Evolutionary conservation across 2,329 filamentous ascomycete species (phyloP).

Genomic region (Balansia obtecta): DNA sequence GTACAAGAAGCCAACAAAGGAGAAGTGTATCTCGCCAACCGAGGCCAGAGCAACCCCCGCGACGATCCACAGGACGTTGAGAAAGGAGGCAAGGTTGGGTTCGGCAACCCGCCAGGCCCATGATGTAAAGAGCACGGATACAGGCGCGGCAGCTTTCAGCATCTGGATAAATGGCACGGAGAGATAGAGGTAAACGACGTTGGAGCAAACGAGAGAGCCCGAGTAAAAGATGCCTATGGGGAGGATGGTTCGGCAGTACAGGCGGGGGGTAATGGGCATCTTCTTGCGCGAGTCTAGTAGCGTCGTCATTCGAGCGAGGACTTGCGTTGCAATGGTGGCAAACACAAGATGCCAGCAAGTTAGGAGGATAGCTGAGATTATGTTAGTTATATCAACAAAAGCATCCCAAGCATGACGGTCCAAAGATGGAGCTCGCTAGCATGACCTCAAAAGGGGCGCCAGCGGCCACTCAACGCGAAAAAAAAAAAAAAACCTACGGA

Average conservation of each 20-base stretch:
- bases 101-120: slow-evolving; percentile 44
- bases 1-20: slow-evolving; percentile 51
- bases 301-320: slow-evolving; percentile 50
- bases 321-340: slow-evolving; percentile 52
- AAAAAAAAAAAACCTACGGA: slow-evolving; percentile 5
- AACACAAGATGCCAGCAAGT: slow-evolving; percentile 59
- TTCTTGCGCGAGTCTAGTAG: slow-evolving; percentile 51
- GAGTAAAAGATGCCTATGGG: slow-evolving; percentile 57
- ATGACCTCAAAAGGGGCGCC: not conserved
- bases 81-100: slow-evolving; percentile 30
- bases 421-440: not conserved
- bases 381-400: not conserved
- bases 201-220: slow-evolving; percentile 52
- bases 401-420: not conserved
- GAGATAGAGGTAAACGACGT: slow-evolving; percentile 55
- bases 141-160: slow-evolving; percentile 56
- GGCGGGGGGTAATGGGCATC: slow-evolving; percentile 45
- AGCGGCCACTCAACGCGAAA: not conserved
- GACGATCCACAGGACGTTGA: slow-evolving; percentile 40
- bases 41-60: slow-evolving; percentile 39
- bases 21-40: slow-evolving; percentile 56
- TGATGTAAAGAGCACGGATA: slow-evolving; percentile 52
- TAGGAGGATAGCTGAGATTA: slow-evolving; percentile 40
- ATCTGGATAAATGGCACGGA: slow-evolving; percentile 60
- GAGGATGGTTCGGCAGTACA: slow-evolving; percentile 51